Percentiles rank a stretch among this genome's conserved stretches.
These are phyloP conservation scores for Goffeauzyma gilvescens DNA, from an alignment of 768 basidiomycete genomes.

Conservation along the genomic window DNA sequence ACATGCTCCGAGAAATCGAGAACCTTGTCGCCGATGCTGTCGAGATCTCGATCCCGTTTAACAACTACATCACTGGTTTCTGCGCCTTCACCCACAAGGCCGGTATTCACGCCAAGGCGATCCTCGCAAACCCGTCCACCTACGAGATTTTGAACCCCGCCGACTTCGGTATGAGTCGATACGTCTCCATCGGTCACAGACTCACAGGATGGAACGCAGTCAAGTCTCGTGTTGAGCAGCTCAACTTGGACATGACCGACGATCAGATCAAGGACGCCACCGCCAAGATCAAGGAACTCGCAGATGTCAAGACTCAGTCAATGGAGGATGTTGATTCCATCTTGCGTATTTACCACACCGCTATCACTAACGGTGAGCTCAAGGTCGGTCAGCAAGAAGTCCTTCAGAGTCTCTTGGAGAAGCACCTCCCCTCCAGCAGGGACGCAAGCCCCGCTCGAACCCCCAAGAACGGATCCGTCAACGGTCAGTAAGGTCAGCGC, in stretches of 20 bases:
- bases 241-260: constrained; percentile 71
- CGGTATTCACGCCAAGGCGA: constrained; percentile 99
- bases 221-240: constrained; percentile 96
- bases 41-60: constrained; percentile 86
- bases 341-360: constrained; percentile 84
- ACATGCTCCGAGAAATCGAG: constrained; percentile 94
- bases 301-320: constrained; percentile 90
- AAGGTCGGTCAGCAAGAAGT: constrained; percentile 84
- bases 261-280: constrained; percentile 96
- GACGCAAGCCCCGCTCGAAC: background rate
- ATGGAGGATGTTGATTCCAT: constrained; percentile 99
- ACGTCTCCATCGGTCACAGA: constrained; percentile 68
- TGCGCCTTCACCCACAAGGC: constrained; percentile 99
- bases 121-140: constrained; percentile 95
- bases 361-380: constrained; percentile 77
- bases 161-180: constrained; percentile 92
- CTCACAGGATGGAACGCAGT: constrained; percentile 42
- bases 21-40: constrained; percentile 98
- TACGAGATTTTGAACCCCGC: constrained; percentile 99
- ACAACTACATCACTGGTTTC: constrained; percentile 58
- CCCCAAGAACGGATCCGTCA: background rate
- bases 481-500: constrained; percentile 1
- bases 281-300: constrained; percentile 97
- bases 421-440: constrained; percentile 13
- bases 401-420: constrained; percentile 64